Percentiles rank a stretch among this genome's conserved stretches.
Conservation (phyloP, 2,329 filamentous ascomycete species). For the Aspergillus unguis region DNA sequence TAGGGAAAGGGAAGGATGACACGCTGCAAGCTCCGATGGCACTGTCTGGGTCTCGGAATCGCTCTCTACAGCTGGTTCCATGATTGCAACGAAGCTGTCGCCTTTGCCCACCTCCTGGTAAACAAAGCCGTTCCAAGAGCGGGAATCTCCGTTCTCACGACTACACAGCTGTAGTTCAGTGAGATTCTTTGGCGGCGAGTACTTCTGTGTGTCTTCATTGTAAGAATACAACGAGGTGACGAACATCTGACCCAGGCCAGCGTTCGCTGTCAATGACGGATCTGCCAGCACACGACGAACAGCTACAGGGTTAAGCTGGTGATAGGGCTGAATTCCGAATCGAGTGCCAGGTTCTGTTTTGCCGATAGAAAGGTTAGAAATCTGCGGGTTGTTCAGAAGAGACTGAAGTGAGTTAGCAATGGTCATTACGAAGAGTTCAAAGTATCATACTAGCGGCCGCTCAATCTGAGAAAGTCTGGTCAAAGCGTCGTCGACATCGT, state of each 20-base stretch:
- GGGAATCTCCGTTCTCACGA: conserved; percentile 22
- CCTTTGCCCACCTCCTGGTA: conserved; percentile 32
- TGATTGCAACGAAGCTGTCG: conserved; percentile 19
- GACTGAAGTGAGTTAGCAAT: conserved; percentile 17
- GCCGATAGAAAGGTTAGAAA: conserved; percentile 21
- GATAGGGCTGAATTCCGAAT: conserved; percentile 21
- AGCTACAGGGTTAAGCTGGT: conserved; percentile 18
- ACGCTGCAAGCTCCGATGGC: conserved; percentile 4
- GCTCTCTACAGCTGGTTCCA: conserved; percentile 14
- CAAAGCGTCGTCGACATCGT: conserved; percentile 29
- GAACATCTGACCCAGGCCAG: conserved; percentile 22
- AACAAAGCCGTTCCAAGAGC: conserved; percentile 30
- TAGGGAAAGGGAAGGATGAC: conserved; percentile 24
- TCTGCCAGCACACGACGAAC: conserved; percentile 25
- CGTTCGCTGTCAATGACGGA: conserved; percentile 9
- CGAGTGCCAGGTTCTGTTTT: conserved; percentile 4
- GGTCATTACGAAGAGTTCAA: neutral
- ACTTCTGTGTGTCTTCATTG: conserved; percentile 15
- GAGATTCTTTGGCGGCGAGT: conserved; percentile 18
- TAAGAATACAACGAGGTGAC: conserved; percentile 20
- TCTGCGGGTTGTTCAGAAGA: conserved; percentile 14
- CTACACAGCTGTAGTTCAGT: conserved; percentile 17
- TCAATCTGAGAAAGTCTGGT: conserved; percentile 28
- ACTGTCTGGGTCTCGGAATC: conserved; percentile 1
- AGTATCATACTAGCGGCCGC: conserved; percentile 25